Base-by-base conservation (phyloP, 805 yeast genomes). In the Wickerhamomyces hampshirensis region DNA sequence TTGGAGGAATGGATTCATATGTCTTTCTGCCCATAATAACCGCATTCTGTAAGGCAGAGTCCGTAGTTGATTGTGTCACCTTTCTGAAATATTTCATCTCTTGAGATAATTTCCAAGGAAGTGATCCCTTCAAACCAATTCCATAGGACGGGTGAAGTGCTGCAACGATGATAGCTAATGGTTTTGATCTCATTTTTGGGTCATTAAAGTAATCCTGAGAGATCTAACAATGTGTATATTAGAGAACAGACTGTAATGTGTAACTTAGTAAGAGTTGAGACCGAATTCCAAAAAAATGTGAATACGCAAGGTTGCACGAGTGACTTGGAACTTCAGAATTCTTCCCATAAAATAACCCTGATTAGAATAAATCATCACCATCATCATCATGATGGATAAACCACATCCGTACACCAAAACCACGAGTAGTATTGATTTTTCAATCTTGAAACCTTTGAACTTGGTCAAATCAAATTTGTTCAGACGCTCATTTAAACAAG, bases 1-100 rank as follows among this genome's bases (percentile, higher is more conserved):
- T 79, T 2, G 60, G 43, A 0, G 98, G 98, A 23, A 93, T 89
- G 6, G 95, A 84, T 23, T 88, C 93, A 95, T 97, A 93, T 2
- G 98, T 91, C 54, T 80, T 84, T 40, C 97, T 71, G 11, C 98
- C 98, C 98, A 93, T 93, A 4, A 93, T 70, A 11, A 93, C 98
- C 0, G 85, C 94, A 55, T 87, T 86, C 23, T 26, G 26, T 4
- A 46, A 52, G 42, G 60, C 56, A 18, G 68, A 58, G 7, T 46
- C 47, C 0, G 61, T 23, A 17, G 44, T 58, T 7, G 49, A 46
- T 3, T 78, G 60, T 0, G 98, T 93, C 12, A 86, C 80, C 39
- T 76, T 74, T 43, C 75, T 72, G 65, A 93, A 93, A 55, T 79
- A 93, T 54, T 77, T 76, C 83, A 93, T 85, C 57, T 93, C 98